Percentiles rank a stretch among this genome's conserved stretches.
These are phyloP conservation scores for Cercospora sp. DNA, from an alignment of 2,329 filamentous ascomycete species.

Conservation along the genomic window DNA sequence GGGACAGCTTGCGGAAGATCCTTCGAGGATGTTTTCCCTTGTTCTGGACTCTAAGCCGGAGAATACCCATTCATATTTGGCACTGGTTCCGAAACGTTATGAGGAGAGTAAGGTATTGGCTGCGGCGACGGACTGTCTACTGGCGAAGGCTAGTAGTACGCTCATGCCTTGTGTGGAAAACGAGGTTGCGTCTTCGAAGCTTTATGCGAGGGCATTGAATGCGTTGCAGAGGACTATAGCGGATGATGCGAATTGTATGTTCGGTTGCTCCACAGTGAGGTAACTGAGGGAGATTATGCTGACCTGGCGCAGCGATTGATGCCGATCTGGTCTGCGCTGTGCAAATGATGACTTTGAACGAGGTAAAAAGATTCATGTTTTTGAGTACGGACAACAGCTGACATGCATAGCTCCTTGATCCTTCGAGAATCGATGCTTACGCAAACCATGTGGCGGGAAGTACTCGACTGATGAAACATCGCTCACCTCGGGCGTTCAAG, in stretches of 20 bases:
- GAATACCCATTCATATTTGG: slow-evolving; percentile 28
- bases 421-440: slow-evolving; percentile 35
- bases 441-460: slow-evolving; percentile 39
- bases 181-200: slow-evolving; percentile 10
- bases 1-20: slow-evolving; percentile 19
- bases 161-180: slow-evolving; percentile 13
- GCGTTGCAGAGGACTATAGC: slow-evolving; percentile 27
- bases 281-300: background rate
- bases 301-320: background rate
- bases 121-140: slow-evolving; percentile 29
- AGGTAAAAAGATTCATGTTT: slow-evolving; percentile 11
- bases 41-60: slow-evolving; percentile 12
- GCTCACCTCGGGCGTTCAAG: slow-evolving; percentile 35
- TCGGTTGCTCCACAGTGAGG: no score
- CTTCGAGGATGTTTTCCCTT: slow-evolving; percentile 19
- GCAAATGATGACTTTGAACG: slow-evolving; percentile 27
- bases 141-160: slow-evolving; percentile 26
- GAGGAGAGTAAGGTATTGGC: slow-evolving; percentile 27
- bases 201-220: slow-evolving; percentile 31
- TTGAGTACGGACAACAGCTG: background rate
- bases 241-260: slow-evolving; percentile 12
- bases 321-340: slow-evolving; percentile 31
- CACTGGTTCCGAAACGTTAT: slow-evolving; percentile 31
- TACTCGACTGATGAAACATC: slow-evolving; percentile 36
- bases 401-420: slow-evolving; percentile 33